phyloP scores from a whole-genome alignment of 208 protist species.

The Endotrypanum monterogeii region DNA sequence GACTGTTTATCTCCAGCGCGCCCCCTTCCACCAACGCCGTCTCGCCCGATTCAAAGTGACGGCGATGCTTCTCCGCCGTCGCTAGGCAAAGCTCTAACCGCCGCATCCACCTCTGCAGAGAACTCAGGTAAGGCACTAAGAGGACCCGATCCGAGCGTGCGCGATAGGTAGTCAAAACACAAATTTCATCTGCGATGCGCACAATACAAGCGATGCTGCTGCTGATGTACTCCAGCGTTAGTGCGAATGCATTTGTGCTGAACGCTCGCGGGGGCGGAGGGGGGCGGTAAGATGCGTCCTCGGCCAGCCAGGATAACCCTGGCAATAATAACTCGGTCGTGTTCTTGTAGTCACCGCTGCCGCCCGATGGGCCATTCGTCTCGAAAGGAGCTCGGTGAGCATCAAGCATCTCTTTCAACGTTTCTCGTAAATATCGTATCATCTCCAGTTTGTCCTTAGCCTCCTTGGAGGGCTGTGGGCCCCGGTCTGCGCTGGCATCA shows the following conservation, averaged over 20 bases:
- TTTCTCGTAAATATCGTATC: constrained; percentile 22
- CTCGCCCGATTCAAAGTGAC: constrained; percentile 72
- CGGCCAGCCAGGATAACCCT: constrained; percentile 13
- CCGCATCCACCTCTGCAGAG: constrained; percentile 40
- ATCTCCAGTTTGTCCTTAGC: constrained; percentile 16
- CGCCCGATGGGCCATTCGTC: not conserved
- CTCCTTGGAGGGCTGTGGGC: not conserved
- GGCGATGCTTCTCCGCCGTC: constrained; percentile 48
- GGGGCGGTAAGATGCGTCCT: constrained; percentile 27
- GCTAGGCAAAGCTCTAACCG: constrained; percentile 41
- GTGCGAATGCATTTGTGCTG: constrained; percentile 52
- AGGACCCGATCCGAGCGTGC: constrained; percentile 35
- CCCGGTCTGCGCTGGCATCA: not conserved
- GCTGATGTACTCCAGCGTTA: constrained; percentile 62
- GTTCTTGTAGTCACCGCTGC: not conserved
- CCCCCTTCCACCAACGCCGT: constrained; percentile 61
- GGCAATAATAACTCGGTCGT: not conserved
- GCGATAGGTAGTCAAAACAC: constrained; percentile 58
- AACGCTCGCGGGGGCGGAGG: constrained; percentile 50
- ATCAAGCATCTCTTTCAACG: constrained; percentile 36
- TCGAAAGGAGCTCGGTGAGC: constrained; percentile 3
- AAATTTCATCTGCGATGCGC: constrained; percentile 61
- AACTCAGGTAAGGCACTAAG: constrained; percentile 42
- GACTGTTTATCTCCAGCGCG: constrained; percentile 60
- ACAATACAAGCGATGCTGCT: constrained; percentile 47